phyloP scores from a whole-genome alignment of 768 basidiomycete species.

The Fistulinella prunicolor region DNA sequence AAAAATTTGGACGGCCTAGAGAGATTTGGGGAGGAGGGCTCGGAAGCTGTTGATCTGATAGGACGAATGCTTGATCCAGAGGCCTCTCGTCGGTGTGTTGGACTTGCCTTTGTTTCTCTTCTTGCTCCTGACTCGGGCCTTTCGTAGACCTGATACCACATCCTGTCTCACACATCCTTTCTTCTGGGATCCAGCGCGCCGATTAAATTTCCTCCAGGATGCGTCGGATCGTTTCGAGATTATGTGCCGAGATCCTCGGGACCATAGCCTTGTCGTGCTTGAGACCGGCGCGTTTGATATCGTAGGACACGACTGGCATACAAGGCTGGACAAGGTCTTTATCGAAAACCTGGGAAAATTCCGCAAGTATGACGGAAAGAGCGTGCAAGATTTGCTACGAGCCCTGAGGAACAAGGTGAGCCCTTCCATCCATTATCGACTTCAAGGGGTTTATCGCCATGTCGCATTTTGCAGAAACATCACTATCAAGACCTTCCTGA shows the following conservation, averaged over 20 bases:
- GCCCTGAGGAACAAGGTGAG: slow-evolving; percentile 93
- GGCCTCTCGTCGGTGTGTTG: slow-evolving; percentile 67
- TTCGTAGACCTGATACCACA: slow-evolving; percentile 78
- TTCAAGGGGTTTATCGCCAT: no score
- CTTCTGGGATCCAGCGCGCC: slow-evolving; percentile 89
- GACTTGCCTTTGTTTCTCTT: background rate
- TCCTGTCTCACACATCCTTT: slow-evolving; percentile 90
- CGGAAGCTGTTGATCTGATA: slow-evolving; percentile 86
- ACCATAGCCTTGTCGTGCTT: slow-evolving; percentile 67
- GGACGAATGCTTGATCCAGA: slow-evolving; percentile 73
- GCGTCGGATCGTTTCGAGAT: slow-evolving; percentile 97
- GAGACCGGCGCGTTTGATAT: slow-evolving; percentile 69
- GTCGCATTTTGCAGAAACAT: slow-evolving; percentile 91
- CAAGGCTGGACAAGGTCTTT: slow-evolving; percentile 82
- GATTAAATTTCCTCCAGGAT: slow-evolving; percentile 93
- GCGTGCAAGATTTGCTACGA: slow-evolving; percentile 87
- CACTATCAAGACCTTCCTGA: slow-evolving; percentile 97
- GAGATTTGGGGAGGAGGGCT: slow-evolving; percentile 87
- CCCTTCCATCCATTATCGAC: no score
- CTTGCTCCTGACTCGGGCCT: slow-evolving; percentile 3
- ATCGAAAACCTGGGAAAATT: slow-evolving; percentile 96
- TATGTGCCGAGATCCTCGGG: slow-evolving; percentile 91
- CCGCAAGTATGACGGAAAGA: slow-evolving; percentile 90
- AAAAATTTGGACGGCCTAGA: slow-evolving; percentile 71
- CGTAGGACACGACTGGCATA: slow-evolving; percentile 90